These are phyloP conservation scores for Guyanaporus albipodus DNA, from an alignment of 768 basidiomycete genomes.

Conservation along the genomic window DNA sequence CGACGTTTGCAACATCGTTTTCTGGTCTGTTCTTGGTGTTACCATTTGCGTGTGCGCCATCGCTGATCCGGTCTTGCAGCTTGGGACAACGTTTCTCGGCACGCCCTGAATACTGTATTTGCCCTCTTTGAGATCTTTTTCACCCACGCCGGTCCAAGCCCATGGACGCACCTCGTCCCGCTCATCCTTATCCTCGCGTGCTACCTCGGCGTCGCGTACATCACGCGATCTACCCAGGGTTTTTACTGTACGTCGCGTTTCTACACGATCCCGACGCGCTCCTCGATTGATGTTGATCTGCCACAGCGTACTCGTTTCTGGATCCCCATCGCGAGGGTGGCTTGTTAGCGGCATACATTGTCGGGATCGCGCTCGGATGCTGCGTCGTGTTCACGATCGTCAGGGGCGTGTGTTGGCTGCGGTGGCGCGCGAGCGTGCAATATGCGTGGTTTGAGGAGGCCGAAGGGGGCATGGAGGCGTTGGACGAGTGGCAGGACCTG, in stretches of 20 bases:
- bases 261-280: background rate
- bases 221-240: slow-evolving; percentile 56
- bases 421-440: slow-evolving; percentile 31
- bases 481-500: slow-evolving; percentile 48
- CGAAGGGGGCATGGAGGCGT: slow-evolving; percentile 15
- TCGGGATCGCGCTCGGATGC: slow-evolving; percentile 54
- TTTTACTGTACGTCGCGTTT: slow-evolving; percentile 53
- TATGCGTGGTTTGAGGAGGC: slow-evolving; percentile 7
- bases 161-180: slow-evolving; percentile 48
- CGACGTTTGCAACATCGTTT: slow-evolving; percentile 39
- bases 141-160: slow-evolving; percentile 48
- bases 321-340: slow-evolving; percentile 43
- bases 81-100: slow-evolving; percentile 57
- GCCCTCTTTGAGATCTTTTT: slow-evolving; percentile 55
- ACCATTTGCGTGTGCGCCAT: background rate
- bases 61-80: slow-evolving; percentile 31
- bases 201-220: slow-evolving; percentile 68
- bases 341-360: slow-evolving; percentile 56
- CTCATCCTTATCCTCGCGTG: slow-evolving; percentile 46
- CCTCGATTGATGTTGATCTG: slow-evolving; percentile 7
- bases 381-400: slow-evolving; percentile 49
- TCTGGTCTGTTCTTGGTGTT: slow-evolving; percentile 31
- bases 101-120: slow-evolving; percentile 56
- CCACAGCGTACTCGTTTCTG: slow-evolving; percentile 63
- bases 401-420: slow-evolving; percentile 38